Conservation (phyloP, 441 rosid species). For the Eruca vesicaria region DNA sequence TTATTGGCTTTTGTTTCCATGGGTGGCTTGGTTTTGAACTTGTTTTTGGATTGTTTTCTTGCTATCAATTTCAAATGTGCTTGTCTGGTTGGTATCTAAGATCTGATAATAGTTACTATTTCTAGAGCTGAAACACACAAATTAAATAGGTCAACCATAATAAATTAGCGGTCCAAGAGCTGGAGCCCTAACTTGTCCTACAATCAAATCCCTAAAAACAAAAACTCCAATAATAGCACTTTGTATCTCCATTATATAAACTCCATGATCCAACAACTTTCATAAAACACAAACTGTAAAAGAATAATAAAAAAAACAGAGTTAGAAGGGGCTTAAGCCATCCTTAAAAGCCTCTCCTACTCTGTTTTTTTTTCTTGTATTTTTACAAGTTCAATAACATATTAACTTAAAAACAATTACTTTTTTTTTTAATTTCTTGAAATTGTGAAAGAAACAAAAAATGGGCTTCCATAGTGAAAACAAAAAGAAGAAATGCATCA, state of each 20-base stretch:
- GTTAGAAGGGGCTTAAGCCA: conserved; percentile 2
- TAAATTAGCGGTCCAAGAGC: not conserved
- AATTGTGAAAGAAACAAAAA: not conserved
- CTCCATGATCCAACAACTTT: not conserved
- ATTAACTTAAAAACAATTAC: not conserved
- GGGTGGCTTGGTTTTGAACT: not conserved
- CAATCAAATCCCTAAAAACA: not conserved
- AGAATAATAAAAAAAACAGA: not conserved
- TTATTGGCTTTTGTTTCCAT: conserved; percentile 5
- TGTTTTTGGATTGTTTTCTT: not conserved
- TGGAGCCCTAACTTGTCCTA: not conserved
- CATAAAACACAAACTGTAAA: not conserved
- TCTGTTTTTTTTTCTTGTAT: not conserved
- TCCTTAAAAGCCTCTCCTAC: not conserved
- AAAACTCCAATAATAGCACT: not conserved
- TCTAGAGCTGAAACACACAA: not conserved
- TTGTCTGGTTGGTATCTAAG: not conserved
- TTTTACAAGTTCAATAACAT: not conserved
- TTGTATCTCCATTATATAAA: not conserved
- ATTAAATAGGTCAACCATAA: not conserved
- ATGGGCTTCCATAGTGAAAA: conserved; percentile 11
- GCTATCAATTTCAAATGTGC: conserved; percentile 39
- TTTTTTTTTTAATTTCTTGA: not conserved
- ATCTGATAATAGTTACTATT: not conserved
- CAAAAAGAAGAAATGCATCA: conserved; percentile 41